These are phyloP conservation scores for Moniliella sp. DNA, from an alignment of 1,284 basidiomycete genomes.

Conservation along the genomic window DNA sequence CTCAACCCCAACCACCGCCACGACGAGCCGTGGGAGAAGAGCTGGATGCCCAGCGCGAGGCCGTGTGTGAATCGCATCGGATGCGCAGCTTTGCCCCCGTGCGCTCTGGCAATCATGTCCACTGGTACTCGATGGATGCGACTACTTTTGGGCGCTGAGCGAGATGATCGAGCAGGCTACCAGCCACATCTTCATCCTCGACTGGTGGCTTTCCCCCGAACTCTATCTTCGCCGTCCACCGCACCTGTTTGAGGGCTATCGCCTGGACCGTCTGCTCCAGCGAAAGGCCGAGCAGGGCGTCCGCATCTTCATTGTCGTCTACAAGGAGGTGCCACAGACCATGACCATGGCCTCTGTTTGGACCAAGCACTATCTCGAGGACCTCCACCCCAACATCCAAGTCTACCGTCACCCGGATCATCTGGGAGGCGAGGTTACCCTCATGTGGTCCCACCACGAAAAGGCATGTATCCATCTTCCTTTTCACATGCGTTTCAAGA, in stretches of 20 bases:
- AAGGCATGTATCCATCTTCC: too few species aligned
- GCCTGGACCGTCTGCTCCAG: constrained; percentile 59
- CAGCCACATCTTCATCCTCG: constrained; percentile 6
- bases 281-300: constrained; percentile 76
- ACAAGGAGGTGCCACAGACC: constrained; percentile 53
- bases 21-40: constrained; percentile 45
- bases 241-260: constrained; percentile 57
- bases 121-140: constrained; percentile 46
- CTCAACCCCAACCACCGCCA: constrained; percentile 45
- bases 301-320: constrained; percentile 58
- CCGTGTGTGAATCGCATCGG: constrained; percentile 57
- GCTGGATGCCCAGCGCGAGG: constrained; percentile 45
- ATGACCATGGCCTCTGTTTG: constrained; percentile 39
- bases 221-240: constrained; percentile 73
- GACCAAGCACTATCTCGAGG: constrained; percentile 49
- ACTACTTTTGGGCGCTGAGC: constrained; percentile 69
- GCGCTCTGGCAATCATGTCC: constrained; percentile 50
- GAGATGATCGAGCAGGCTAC: constrained; percentile 5
- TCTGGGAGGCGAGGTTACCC: constrained; percentile 7
- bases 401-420: constrained; percentile 43
- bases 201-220: constrained; percentile 54
- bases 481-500: constrained; percentile 33
- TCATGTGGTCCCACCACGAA: constrained; percentile 35
- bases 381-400: constrained; percentile 61
- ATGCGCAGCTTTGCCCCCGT: constrained; percentile 62